Base-by-base conservation (phyloP, 2,329 filamentous ascomycete genomes). In the Sporothrix sp. region DNA sequence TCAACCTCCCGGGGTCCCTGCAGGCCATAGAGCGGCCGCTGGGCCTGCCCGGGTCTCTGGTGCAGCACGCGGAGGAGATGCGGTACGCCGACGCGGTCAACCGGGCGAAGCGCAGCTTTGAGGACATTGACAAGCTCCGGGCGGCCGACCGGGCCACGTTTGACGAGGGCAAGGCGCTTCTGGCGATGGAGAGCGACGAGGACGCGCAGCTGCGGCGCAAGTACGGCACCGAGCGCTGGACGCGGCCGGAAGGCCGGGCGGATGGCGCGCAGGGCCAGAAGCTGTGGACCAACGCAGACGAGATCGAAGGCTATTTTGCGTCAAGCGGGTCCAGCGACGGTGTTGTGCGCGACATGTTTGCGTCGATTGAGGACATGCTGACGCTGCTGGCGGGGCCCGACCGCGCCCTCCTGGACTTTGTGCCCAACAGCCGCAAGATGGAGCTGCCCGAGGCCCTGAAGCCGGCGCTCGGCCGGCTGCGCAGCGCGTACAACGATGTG, bases 11-110 rank as follows among this genome's bases (percentile, higher is more conserved):
- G 0, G 93, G 93, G 0, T 95, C 91, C 1, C 69, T 98, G 4
- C 93, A 98, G 64, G 93, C 93, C 0, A 74, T 97, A 1, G 93
- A 98, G 63, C 97, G 96, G 63, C 93, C 93, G 0, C 74, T 98
- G 0, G 93, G 93, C 0, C 68, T 98, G 4, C 93, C 93, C 0
- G 87, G 88, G 0, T 86, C 81, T 14, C 69, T 98, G 2, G 78
- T 89, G 3, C 87, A 93, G 20, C 93, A 96, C 59, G 91, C 91
- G 0, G 91, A 97, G 63, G 93, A 97, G 62, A 84, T 98, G 44
- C 78, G 90, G 18, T 91, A 97, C 63, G 86, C 90, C 51, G 89
- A 95, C 61, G 91, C 88, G 0, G 71, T 95, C 28, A 81, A 84
- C 51, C 75, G 86, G 25, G 69, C 97, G 0, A 79, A 86, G 48